Percentiles rank a stretch among this genome's conserved stretches.
These are phyloP conservation scores for Scytalidium sp. DNA, from an alignment of 2,329 filamentous ascomycete species.

Conservation along the genomic window DNA sequence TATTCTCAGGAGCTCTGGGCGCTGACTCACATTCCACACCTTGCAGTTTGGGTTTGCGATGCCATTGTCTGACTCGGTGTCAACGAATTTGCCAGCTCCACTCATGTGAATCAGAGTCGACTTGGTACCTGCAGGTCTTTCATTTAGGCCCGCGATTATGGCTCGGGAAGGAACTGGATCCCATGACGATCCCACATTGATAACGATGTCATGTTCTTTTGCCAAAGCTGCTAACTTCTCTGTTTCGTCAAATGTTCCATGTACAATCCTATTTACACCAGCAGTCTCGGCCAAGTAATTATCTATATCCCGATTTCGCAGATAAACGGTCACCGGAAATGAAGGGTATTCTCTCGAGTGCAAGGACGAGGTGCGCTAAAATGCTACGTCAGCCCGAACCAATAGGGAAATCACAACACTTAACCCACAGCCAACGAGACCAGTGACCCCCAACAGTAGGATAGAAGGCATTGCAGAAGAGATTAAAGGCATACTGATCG, in stretches of 20 bases:
- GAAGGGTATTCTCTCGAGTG: constrained; percentile 3
- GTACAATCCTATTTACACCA: constrained; percentile 1
- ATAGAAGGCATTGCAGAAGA: constrained; percentile 7
- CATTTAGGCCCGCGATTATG: background rate
- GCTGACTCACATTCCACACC: constrained; percentile 3
- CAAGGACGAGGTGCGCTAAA: constrained; percentile 2
- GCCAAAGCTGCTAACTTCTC: constrained; percentile 1
- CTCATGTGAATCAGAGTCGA: constrained; percentile 1
- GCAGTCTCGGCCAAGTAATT: background rate
- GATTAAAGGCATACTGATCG: no score
- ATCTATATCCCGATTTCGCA: background rate
- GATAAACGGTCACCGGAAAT: constrained; percentile 2
- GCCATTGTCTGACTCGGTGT: constrained; percentile 1
- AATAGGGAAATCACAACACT: no score
- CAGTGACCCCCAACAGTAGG: constrained; percentile 3
- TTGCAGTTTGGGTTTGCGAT: background rate
- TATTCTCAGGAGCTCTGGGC: background rate
- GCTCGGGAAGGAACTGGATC: background rate
- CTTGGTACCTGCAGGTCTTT: background rate
- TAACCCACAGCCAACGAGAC: constrained; percentile 2
- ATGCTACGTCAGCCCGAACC: no score
- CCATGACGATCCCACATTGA: constrained; percentile 2
- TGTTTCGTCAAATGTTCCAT: constrained; percentile 1
- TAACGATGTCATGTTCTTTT: background rate
- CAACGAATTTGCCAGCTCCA: constrained; percentile 5